phyloP scores from a whole-genome alignment of 2,329 filamentous ascomycete genomes.

The Didymella pomorum region DNA sequence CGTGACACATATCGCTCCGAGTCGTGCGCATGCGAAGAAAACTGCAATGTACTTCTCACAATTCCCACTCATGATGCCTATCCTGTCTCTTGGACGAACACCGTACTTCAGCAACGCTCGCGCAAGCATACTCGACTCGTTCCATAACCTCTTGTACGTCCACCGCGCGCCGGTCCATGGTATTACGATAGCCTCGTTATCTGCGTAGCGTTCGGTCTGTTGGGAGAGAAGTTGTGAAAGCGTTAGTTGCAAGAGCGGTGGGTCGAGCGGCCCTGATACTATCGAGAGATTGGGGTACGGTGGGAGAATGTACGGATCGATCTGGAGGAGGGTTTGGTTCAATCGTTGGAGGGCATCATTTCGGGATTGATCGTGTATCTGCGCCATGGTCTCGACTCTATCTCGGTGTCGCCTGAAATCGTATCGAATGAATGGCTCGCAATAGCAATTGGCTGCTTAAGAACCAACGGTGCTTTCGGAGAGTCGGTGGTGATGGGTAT shows the following conservation, averaged over 20 bases:
- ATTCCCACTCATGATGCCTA: constrained; percentile 76
- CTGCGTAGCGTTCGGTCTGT: constrained; percentile 71
- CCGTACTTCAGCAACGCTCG: constrained; percentile 68
- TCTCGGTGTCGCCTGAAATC: not conserved
- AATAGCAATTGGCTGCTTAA: constrained; percentile 1
- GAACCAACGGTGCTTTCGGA: not conserved
- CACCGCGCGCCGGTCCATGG: constrained; percentile 79
- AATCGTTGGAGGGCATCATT: constrained; percentile 45
- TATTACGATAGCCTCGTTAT: constrained; percentile 73
- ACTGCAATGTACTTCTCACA: constrained; percentile 68
- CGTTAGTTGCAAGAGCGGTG: constrained; percentile 74
- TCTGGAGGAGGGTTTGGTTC: constrained; percentile 50
- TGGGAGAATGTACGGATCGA: constrained; percentile 50
- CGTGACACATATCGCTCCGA: constrained; percentile 68
- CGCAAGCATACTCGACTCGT: constrained; percentile 52
- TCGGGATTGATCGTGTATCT: constrained; percentile 38
- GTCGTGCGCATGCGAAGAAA: constrained; percentile 72
- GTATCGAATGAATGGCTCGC: not conserved
- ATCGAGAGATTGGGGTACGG: constrained; percentile 60
- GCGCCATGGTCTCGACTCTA: constrained; percentile 30
- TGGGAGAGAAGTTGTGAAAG: constrained; percentile 76
- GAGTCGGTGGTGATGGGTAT: constrained; percentile 21
- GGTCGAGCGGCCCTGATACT: constrained; percentile 72
- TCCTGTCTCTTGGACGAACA: constrained; percentile 71
- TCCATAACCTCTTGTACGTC: constrained; percentile 62